Evolutionary conservation across 257 asterid species (phyloP), one percentile per base, ranked within the genome.

Genomic region (Solanum neorickii): DNA sequence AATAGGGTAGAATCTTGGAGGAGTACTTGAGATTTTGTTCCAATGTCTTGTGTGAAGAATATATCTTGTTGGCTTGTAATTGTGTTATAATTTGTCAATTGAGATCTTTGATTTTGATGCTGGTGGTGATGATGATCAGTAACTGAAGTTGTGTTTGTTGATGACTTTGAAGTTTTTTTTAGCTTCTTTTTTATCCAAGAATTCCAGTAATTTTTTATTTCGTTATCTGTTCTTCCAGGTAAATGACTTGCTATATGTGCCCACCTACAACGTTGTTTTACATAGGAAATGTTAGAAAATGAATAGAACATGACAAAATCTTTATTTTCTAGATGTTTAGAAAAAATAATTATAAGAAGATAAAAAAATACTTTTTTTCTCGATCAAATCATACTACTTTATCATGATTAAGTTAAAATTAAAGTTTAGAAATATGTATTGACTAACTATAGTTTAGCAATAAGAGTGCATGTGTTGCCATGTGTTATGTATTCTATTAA

Each of bases 221-320:
- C 99, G 23, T 96, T 96, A 89, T 96, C 99, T 20, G 99, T 96
- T 90, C 99, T 90, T 65, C 99, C 99, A 0, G 99, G 99, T 78
- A 96, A 93, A 88, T 96, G 98, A 87, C 98, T 96, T 9, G 98
- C 99, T 86, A 96, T 96, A 85, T 94, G 99, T 77, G 98, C 99
- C 99, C 98, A 96, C 89, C 99, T 96, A 59, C 91, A 93, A 41
- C 31, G 62, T 52, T 56, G n/a, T 84, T 82, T 68, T 9, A 11
- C 11, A 59, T 65, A 42, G 14, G 11, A 20, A 9, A 27, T 25
- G 82, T 82, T 39, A 87, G 35, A 27, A 29, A 5, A 12, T 52
- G 74, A 74, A 47, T 66, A 87, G 11, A 76, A 88, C 87, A 21
- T 11, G 12, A 12, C 7, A 62, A 60, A 35, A 35, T 52, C 13